phyloP scores from a whole-genome alignment of 208 protist genomes.

The Strigomonas galati region DNA sequence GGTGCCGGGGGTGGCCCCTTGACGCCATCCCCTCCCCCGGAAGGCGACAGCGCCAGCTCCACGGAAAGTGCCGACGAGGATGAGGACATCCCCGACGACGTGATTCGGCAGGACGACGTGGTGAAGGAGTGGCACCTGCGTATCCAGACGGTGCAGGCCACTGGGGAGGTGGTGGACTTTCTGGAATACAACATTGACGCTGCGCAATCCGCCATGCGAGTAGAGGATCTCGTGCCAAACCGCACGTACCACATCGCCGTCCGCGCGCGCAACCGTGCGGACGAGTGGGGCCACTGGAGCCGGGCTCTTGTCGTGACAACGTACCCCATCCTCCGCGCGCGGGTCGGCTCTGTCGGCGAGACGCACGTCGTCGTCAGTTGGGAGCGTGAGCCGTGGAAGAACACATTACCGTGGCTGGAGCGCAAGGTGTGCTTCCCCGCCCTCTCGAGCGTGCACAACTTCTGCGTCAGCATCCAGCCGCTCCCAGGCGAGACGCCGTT shows the following conservation, averaged over 20 bases:
- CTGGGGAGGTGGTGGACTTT: slow-evolving; percentile 9
- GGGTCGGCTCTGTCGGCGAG: slow-evolving; percentile 71
- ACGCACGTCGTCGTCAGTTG: slow-evolving; percentile 82
- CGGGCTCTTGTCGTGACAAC: slow-evolving; percentile 49
- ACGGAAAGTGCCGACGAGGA: slow-evolving; percentile 3
- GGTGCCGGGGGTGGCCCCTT: background rate
- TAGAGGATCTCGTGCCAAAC: slow-evolving; percentile 66
- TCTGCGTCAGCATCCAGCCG: slow-evolving; percentile 80
- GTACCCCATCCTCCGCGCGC: slow-evolving; percentile 65
- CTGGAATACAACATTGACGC: slow-evolving; percentile 9
- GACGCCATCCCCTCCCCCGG: no score
- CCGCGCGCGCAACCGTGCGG: slow-evolving; percentile 60
- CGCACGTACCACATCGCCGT: slow-evolving; percentile 72
- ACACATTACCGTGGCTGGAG: slow-evolving; percentile 8
- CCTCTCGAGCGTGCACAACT: slow-evolving; percentile 78
- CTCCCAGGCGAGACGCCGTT: slow-evolving; percentile 64
- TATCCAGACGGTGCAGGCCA: slow-evolving; percentile 31
- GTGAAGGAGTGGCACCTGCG: slow-evolving; percentile 86
- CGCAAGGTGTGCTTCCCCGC: slow-evolving; percentile 72
- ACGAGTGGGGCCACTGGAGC: slow-evolving; percentile 90
- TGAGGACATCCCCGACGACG: slow-evolving; percentile 23
- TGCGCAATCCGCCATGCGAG: slow-evolving; percentile 40
- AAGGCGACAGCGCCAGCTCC: background rate
- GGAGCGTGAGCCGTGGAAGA: slow-evolving; percentile 40
- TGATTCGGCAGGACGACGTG: slow-evolving; percentile 54